Percentiles rank a stretch among this genome's conserved stretches.
phyloP scores from a whole-genome alignment of 1,139 yeast species.

The Diutina pseudorugosa region DNA sequence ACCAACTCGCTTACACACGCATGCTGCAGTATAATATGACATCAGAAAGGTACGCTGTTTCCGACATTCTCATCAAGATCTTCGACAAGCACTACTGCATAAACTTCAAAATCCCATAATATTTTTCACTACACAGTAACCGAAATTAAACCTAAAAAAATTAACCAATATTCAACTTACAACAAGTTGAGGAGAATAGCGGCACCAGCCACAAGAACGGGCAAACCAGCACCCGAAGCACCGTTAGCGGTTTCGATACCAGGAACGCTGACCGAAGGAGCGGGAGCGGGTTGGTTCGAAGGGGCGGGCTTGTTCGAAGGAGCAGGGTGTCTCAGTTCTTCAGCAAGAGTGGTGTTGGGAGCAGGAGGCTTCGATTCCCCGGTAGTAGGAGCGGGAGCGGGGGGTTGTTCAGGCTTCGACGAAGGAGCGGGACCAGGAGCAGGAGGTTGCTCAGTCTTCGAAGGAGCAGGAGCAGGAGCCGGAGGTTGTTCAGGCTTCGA shows the following conservation, averaged over 20 bases:
- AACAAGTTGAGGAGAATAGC: conserved; percentile 5
- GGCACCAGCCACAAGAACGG: conserved; percentile 7
- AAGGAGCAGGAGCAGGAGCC: conserved; percentile 16
- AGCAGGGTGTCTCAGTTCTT: conserved; percentile 3
- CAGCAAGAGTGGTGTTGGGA: not conserved
- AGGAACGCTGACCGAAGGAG: not conserved
- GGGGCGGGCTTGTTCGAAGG: conserved; percentile 6
- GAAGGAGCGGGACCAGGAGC: conserved; percentile 5
- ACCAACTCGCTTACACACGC: not conserved
- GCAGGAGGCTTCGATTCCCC: not conserved
- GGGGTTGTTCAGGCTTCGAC: conserved; percentile 7
- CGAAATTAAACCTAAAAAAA: not conserved
- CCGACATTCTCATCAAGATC: not conserved
- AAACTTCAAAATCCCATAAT: not conserved
- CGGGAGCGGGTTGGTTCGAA: not conserved
- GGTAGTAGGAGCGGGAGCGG: conserved; percentile 6
- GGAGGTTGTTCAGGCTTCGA: not conserved
- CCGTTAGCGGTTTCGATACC: conserved; percentile 1
- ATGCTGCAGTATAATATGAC: too few relatives aligned
- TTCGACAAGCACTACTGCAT: not conserved
- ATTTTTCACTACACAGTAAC: not conserved
- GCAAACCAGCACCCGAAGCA: not conserved
- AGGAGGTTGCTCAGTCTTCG: conserved; percentile 4
- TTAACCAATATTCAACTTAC: not conserved
- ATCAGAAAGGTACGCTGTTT: too few relatives aligned